Conservation (phyloP, 2,329 filamentous ascomycete species). For the Scytalidium sp. region DNA sequence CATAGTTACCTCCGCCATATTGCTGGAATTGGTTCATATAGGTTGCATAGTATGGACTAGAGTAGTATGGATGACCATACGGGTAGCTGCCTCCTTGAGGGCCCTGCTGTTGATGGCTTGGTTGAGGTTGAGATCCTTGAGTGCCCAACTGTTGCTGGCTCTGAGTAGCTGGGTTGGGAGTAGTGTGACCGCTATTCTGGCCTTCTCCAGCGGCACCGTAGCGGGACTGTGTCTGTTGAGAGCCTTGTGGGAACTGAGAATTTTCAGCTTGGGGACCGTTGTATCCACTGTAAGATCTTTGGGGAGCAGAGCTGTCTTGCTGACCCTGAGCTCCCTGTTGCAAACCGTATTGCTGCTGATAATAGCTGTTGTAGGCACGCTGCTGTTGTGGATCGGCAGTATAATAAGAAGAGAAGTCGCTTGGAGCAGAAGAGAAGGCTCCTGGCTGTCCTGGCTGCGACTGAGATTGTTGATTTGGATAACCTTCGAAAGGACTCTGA, state of each 20-base stretch:
- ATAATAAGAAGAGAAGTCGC: constrained; percentile 84
- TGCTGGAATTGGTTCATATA: constrained; percentile 54
- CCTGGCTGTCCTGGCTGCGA: constrained; percentile 56
- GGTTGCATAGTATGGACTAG: constrained; percentile 60
- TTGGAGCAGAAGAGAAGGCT: constrained; percentile 70
- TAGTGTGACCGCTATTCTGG: constrained; percentile 86
- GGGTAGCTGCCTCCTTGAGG: constrained; percentile 47
- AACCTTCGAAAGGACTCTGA: constrained; percentile 60
- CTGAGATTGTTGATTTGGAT: constrained; percentile 57
- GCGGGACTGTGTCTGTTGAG: constrained; percentile 55
- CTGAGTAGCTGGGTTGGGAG: constrained; percentile 73
- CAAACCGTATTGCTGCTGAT: constrained; percentile 55
- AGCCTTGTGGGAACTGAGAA: constrained; percentile 70
- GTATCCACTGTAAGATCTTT: constrained; percentile 77
- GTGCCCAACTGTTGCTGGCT: constrained; percentile 45
- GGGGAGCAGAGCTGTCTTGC: constrained; percentile 68
- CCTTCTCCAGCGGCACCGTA: constrained; percentile 62
- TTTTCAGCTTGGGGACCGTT: constrained; percentile 61
- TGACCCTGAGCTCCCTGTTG: constrained; percentile 56
- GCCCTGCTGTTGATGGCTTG: constrained; percentile 45
- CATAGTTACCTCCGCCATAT: constrained; percentile 32
- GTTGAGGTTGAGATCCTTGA: constrained; percentile 36
- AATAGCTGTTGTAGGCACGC: constrained; percentile 73
- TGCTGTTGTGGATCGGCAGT: constrained; percentile 72
- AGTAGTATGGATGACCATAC: constrained; percentile 57